A percentile compares a stretch with the other conserved stretches of the same genome.
Evolutionary conservation across 495 filamentous ascomycete species (phyloP).

Genomic region (Aspergillus coremiiformis): DNA sequence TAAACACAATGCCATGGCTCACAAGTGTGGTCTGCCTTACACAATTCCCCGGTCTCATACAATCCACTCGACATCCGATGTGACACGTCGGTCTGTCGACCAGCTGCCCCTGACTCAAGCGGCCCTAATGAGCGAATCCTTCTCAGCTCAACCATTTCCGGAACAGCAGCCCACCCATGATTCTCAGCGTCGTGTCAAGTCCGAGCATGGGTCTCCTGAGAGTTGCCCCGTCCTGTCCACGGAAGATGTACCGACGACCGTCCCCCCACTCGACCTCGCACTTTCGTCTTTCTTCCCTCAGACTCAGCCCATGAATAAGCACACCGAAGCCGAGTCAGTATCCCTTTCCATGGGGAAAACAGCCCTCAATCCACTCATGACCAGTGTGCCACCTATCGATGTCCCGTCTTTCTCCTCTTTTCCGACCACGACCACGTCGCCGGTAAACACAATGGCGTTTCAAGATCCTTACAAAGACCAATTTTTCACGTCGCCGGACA

Average conservation of each 20-base stretch:
- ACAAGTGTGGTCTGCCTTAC: slow-evolving; percentile 77
- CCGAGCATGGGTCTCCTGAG: slow-evolving; percentile 65
- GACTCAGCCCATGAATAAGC: slow-evolving; percentile 33
- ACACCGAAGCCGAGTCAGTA: slow-evolving; percentile 18
- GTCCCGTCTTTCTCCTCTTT: slow-evolving; percentile 32
- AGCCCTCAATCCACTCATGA: slow-evolving; percentile 32
- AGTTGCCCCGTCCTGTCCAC: slow-evolving; percentile 46
- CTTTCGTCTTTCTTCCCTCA: slow-evolving; percentile 51
- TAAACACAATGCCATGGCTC: slow-evolving; percentile 79
- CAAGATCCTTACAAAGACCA: slow-evolving; percentile 38
- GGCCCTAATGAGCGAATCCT: slow-evolving; percentile 33
- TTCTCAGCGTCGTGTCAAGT: slow-evolving; percentile 52
- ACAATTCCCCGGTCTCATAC: slow-evolving; percentile 67
- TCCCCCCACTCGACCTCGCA: slow-evolving; percentile 63
- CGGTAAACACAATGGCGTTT: slow-evolving; percentile 37
- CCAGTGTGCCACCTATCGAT: slow-evolving; percentile 33
- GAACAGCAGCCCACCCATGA: slow-evolving; percentile 35
- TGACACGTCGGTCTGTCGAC: slow-evolving; percentile 63
- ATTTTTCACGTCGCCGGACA: slow-evolving; percentile 46
- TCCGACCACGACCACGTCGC: slow-evolving; percentile 28
- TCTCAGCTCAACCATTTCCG: slow-evolving; percentile 27
- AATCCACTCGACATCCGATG: slow-evolving; percentile 51
- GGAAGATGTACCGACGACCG: slow-evolving; percentile 51
- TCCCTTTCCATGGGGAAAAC: slow-evolving; percentile 28
- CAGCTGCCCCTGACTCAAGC: slow-evolving; percentile 49